A percentile compares a stretch with the other conserved stretches of the same genome.
Conservation (phyloP, 2,329 filamentous ascomycete species). For the Ophiocordyceps camponoti-saundersi region DNA sequence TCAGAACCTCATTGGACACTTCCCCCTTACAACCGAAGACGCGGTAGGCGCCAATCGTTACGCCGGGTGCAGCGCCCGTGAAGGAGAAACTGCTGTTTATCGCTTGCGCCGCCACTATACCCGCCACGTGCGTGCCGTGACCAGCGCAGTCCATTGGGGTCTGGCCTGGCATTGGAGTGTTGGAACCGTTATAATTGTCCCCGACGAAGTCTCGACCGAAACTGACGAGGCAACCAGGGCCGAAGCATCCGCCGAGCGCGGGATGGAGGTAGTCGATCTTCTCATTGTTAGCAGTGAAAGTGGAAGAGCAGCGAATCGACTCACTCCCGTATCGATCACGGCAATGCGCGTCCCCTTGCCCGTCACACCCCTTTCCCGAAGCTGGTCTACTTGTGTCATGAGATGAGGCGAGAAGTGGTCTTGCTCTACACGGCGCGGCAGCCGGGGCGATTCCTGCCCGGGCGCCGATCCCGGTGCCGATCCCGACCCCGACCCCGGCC, state of each 20-base stretch:
- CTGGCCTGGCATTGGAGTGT: conserved; percentile 23
- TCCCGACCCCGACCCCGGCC: conserved; percentile 5
- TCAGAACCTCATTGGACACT: conserved; percentile 37
- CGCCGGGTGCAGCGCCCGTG: conserved; percentile 38
- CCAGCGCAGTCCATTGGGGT: conserved; percentile 40
- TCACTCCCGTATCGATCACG: conserved; percentile 36
- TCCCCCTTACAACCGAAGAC: conserved; percentile 38
- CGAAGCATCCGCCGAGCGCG: conserved; percentile 47
- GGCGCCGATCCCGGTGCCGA: conserved; percentile 7
- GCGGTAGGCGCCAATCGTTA: conserved; percentile 36
- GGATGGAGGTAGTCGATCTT: conserved; percentile 47
- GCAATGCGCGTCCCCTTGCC: conserved; percentile 36
- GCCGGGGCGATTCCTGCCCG: background rate
- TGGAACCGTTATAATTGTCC: conserved; percentile 27
- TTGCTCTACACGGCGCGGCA: background rate
- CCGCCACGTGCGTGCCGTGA: conserved; percentile 45
- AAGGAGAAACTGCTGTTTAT: conserved; percentile 34
- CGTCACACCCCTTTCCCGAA: conserved; percentile 27
- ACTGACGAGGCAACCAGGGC: conserved; percentile 37
- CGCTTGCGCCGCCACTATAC: conserved; percentile 42
- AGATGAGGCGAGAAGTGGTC: conserved; percentile 32
- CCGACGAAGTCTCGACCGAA: conserved; percentile 42
- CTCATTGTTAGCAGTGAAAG: background rate
- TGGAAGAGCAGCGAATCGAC: conserved; percentile 7
- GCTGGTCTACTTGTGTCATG: conserved; percentile 39